phyloP scores from a whole-genome alignment of 495 filamentous ascomycete species.

The Aspergillus diversus region DNA sequence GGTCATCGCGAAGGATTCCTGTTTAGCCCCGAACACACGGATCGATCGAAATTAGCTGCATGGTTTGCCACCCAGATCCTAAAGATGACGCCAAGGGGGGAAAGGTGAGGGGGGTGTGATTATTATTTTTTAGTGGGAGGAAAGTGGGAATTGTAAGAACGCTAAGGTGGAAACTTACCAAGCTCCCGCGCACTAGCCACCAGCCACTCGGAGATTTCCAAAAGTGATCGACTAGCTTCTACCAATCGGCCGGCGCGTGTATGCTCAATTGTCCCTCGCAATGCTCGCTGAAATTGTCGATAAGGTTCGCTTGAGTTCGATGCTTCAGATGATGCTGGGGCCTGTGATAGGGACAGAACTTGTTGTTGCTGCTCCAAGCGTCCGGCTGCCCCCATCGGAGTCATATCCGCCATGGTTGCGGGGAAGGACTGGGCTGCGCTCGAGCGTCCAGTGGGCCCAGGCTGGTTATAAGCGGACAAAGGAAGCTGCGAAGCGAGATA shows the following conservation, averaged over 20 bases:
- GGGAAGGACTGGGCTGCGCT: conserved; percentile 55
- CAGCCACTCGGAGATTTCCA: conserved; percentile 84
- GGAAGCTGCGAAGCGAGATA: conserved; percentile 58
- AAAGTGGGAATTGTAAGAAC: conserved; percentile 9
- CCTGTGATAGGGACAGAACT: conserved; percentile 46
- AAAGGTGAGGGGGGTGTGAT: background rate
- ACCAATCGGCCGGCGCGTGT: conserved; percentile 72
- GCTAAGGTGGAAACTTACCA: conserved; percentile 62
- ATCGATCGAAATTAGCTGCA: conserved; percentile 32
- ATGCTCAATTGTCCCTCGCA: conserved; percentile 76
- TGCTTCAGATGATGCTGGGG: conserved; percentile 37
- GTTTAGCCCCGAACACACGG: conserved; percentile 21
- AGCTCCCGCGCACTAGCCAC: conserved; percentile 78
- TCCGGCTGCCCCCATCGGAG: conserved; percentile 41
- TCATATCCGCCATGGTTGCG: conserved; percentile 57
- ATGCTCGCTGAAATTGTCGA: conserved; percentile 68
- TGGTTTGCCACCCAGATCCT: background rate
- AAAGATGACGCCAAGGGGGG: background rate
- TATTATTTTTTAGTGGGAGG: background rate
- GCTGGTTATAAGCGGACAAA: conserved; percentile 58
- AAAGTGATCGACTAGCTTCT: conserved; percentile 71
- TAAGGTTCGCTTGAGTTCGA: conserved; percentile 66
- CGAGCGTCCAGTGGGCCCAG: conserved; percentile 53
- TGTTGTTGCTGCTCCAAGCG: conserved; percentile 41
- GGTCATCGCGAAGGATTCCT: conserved; percentile 79